Percentiles rank a stretch among this genome's conserved stretches.
Evolutionary conservation across 805 yeast species (phyloP).

Genomic region (Debaryomyces castellii): DNA sequence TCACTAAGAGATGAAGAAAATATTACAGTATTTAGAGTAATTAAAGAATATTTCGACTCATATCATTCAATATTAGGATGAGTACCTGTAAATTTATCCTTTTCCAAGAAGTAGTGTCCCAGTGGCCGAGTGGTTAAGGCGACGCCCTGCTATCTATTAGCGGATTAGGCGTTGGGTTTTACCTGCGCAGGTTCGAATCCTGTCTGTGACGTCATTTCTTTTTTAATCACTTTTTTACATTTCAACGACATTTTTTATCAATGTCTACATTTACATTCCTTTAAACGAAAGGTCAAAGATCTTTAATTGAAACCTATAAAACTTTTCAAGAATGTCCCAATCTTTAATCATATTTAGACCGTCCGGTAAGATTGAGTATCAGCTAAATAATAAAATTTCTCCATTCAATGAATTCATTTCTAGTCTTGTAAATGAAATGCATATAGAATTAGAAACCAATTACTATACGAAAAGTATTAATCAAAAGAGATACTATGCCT

Average conservation of each 20-base stretch:
- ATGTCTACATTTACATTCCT: background rate
- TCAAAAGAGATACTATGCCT: constrained; percentile 36
- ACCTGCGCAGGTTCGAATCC: constrained; percentile 98
- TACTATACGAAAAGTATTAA: constrained; percentile 30
- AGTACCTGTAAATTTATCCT: background rate
- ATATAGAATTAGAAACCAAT: constrained; percentile 29
- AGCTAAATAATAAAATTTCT: constrained; percentile 30
- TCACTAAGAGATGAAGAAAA: too few relatives aligned
- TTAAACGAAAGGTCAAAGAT: background rate
- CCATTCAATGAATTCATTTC: constrained; percentile 41
- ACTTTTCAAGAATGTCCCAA: constrained; percentile 32
- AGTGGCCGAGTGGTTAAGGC: constrained; percentile 95
- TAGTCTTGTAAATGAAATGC: constrained; percentile 34
- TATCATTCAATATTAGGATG: too few relatives aligned
- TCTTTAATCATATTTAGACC: constrained; percentile 35
- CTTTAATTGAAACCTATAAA: background rate
- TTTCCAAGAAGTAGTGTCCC: constrained; percentile 33
- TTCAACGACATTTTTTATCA: background rate
- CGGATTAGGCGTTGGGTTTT: constrained; percentile 45
- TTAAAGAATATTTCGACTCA: too few relatives aligned
- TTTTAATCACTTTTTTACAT: constrained; percentile 16
- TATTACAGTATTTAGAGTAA: too few relatives aligned
- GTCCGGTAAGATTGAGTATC: constrained; percentile 38
- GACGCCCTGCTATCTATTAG: constrained; percentile 76
- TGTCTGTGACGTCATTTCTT: constrained; percentile 89